Conservation (phyloP, 2,329 filamentous ascomycete genomes). For the Penicillium sp. region DNA sequence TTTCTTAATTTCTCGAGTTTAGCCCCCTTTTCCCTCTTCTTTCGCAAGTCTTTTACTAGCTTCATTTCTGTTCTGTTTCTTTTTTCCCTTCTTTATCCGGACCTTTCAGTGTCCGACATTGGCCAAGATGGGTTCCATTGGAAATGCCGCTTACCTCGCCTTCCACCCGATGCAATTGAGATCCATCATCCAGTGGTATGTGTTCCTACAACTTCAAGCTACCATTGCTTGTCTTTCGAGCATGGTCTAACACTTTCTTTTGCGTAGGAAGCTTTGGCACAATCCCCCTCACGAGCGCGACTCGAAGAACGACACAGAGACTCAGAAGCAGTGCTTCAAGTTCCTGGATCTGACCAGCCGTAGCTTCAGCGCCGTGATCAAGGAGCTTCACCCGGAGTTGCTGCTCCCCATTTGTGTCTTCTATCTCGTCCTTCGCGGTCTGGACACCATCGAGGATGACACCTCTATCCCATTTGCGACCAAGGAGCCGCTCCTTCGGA, state of each 20-base stretch:
- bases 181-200: constrained; percentile 82
- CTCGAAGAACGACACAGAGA: constrained; percentile 65
- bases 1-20: constrained; percentile 1
- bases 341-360: constrained; percentile 84
- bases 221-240: constrained; percentile 7
- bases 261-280: constrained; percentile 85
- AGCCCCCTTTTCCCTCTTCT: constrained; percentile 11
- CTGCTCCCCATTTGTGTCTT: constrained; percentile 84
- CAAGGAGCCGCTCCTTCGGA: constrained; percentile 80
- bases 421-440: constrained; percentile 83
- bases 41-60: constrained; percentile 10
- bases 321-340: constrained; percentile 76
- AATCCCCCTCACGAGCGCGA: constrained; percentile 85
- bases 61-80: constrained; percentile 7
- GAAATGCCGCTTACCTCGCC: constrained; percentile 62
- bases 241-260: constrained; percentile 7
- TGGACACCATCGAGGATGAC: constrained; percentile 99
- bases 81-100: constrained; percentile 5
- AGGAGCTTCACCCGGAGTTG: constrained; percentile 91
- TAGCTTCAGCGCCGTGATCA: constrained; percentile 87
- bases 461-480: constrained; percentile 78
- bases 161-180: constrained; percentile 73
- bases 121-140: constrained; percentile 38
- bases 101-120: constrained; percentile 5
- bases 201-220: constrained; percentile 3